Conservation (phyloP, 768 basidiomycete species). For the Lanmaoa pseudosensibilis region DNA sequence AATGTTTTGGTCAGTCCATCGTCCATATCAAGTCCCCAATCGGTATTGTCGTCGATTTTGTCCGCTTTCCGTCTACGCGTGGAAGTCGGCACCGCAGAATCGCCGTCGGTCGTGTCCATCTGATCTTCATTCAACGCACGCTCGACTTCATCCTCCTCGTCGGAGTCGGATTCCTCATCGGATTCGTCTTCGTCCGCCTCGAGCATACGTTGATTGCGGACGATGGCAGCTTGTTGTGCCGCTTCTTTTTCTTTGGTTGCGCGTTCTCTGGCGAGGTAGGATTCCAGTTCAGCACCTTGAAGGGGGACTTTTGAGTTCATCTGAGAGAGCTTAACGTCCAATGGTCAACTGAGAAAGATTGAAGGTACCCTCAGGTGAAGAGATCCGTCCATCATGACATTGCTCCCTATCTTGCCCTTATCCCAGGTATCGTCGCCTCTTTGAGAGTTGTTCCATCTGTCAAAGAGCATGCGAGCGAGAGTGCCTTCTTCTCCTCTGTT, state of each 20-base stretch:
- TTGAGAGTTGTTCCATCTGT: slow-evolving; percentile 84
- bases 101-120: slow-evolving; percentile 46
- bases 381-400: slow-evolving; percentile 75
- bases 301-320: slow-evolving; percentile 89
- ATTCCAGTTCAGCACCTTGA: slow-evolving; percentile 85
- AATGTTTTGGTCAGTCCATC: slow-evolving; percentile 72
- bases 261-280: slow-evolving; percentile 72
- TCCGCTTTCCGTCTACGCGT: slow-evolving; percentile 44
- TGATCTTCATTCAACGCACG: slow-evolving; percentile 51
- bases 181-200: slow-evolving; percentile 93
- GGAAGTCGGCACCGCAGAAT: slow-evolving; percentile 20
- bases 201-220: slow-evolving; percentile 81
- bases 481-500: slow-evolving; percentile 77
- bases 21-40: slow-evolving; percentile 76
- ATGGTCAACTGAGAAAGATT: not conserved
- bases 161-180: slow-evolving; percentile 65
- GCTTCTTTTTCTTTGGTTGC: slow-evolving; percentile 79
- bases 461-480: slow-evolving; percentile 73
- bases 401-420: slow-evolving; percentile 83
- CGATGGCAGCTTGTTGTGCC: slow-evolving; percentile 80
- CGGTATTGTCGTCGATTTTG: slow-evolving; percentile 51
- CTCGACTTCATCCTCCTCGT: slow-evolving; percentile 59
- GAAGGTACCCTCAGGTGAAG: slow-evolving; percentile 62
- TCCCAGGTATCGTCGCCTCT: slow-evolving; percentile 84
- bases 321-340: slow-evolving; percentile 37